Base-by-base conservation (phyloP, 192 early-diverging fungal species). In the Umbelopsis sp. region DNA sequence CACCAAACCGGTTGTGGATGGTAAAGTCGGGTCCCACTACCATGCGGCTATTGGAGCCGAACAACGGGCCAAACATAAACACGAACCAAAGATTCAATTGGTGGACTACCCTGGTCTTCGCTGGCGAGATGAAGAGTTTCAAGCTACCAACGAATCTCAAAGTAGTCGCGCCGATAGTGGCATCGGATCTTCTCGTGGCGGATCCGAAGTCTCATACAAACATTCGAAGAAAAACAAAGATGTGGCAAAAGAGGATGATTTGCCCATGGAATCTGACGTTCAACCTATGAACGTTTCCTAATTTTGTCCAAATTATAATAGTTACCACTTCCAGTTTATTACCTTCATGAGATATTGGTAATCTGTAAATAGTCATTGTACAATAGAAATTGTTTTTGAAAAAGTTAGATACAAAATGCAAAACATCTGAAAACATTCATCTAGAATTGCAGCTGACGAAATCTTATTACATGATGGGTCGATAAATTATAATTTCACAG, bases 11-110 rank as follows among this genome's bases (percentile, higher is more conserved):
- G 55, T 61, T 10, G 55, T 61, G 13, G 55, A 61, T 35, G 55
- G 55, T 8, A 61, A 61, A 35, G 35, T 61, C 16, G 55, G 55
- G 12, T 61, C 55, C 15, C 55, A 61, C n/a, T 61, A 61, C 30
- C 55, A 61, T 61, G 25, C 55, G 18, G 55, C 55, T 35, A 30
- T 61, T 61, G 55, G 55, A 2, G 30, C 55, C 27, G 55, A 61
- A 33, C 55, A 61, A 12, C 55, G 55, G 4, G 55, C 55, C 27
- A 61, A 61, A 35, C 55, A 61, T n/a, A 35, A 30, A 16, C 27
- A 61, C 16, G 55, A 61, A 35, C 55, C 55, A 35, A 61, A 30
- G 13, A 61, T 61, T 16, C 27, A 61, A 35, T n/a, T 61, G 55
- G 55, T 61, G 27, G 55, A 61, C 25, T 61, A 61, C 18, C 55